phyloP scores from a whole-genome alignment of 1,139 yeast genomes.

The Maudiozyma humilis region DNA sequence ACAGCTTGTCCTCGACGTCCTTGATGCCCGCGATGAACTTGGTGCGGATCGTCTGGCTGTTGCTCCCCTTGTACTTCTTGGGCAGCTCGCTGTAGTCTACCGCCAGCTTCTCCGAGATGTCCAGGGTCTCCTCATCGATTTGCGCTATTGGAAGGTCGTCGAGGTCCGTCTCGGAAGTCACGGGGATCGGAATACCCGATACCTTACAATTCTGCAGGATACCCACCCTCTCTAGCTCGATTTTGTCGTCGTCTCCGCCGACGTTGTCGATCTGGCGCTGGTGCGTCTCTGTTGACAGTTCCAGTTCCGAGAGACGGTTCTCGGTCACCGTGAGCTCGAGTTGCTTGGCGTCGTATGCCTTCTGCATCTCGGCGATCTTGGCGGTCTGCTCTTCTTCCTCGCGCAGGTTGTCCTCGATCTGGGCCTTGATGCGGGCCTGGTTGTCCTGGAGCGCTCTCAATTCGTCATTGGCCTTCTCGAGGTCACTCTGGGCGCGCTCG shows the following conservation, averaged over 20 bases:
- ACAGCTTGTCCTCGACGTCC: conserved; percentile 49
- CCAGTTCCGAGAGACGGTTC: conserved; percentile 27
- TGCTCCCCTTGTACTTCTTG: conserved; percentile 35
- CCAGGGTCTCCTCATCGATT: conserved; percentile 36
- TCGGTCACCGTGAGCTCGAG: conserved; percentile 25
- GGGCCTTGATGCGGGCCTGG: conserved; percentile 13
- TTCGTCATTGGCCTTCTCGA: conserved; percentile 24
- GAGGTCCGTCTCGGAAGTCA: conserved; percentile 46
- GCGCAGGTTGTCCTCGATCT: conserved; percentile 14
- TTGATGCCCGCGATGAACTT: conserved; percentile 42
- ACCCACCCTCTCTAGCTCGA: conserved; percentile 51
- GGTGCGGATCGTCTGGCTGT: conserved; percentile 30
- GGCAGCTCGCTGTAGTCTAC: conserved; percentile 51
- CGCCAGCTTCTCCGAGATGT: conserved; percentile 41
- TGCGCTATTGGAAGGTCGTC: conserved; percentile 41
- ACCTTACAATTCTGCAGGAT: conserved; percentile 67
- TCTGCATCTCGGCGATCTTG: conserved; percentile 20
- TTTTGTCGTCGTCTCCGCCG: conserved; percentile 50
- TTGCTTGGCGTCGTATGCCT: conserved; percentile 23
- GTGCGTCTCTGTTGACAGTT: conserved; percentile 35
- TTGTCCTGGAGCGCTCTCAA: conserved; percentile 24
- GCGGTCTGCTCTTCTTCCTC: conserved; percentile 23
- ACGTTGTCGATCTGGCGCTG: conserved; percentile 35
- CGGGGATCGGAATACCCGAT: conserved; percentile 60
- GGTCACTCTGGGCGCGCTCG: conserved; percentile 20